Base-by-base conservation (phyloP, 768 basidiomycete genomes). In the Psilocybe cyanescens region DNA sequence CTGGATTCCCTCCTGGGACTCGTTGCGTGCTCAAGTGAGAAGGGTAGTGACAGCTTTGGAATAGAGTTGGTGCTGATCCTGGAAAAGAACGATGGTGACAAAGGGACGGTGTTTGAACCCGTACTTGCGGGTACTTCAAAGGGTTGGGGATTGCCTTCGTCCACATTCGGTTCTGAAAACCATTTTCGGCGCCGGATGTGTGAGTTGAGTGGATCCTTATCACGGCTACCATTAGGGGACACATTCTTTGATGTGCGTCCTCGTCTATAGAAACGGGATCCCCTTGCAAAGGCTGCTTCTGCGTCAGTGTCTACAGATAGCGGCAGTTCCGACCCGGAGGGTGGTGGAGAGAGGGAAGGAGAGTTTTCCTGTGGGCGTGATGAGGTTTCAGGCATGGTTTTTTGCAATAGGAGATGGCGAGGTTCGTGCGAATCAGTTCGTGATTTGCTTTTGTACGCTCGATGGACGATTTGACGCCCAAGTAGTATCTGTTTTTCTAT, bases 401-500 rank as follows among this genome's bases (percentile, higher is more conserved):
- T 70, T 12, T 71, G 70, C 16, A 68, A 60, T 31, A 70, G 41
- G 9, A 66, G 55, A 30, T 73, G 65, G 29, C 67, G 68, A 37
- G 69, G 64, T 60, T 71, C 72, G 48, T 62, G 58, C 46, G 55
- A 59, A 16, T 55, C 37, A 24, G 57, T 62, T 46, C 44, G 49
- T 58, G 64, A 72, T 65, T 72, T 76, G 50, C 60, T 54, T 62
- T 85, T 86, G 48, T 83, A 73, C 7, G 81, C 76, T 62, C 75
- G 82, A 17, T 92, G 89, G 45, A 94, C 81, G 55, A 81, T 80
- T 68, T 90, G 86, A 9, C 95, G 87, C 17, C 95, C 95, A 9
- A 88, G 77, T 44, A 88, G 79, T 51, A 97, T 92, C 67, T 94
- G 89, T 57, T 87, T 88, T 74, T 97, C 90, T n/a, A 94, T 79